Evolutionary conservation across 108 stramenopile species (phyloP).

Genomic region (Cyclotella baltica): DNA sequence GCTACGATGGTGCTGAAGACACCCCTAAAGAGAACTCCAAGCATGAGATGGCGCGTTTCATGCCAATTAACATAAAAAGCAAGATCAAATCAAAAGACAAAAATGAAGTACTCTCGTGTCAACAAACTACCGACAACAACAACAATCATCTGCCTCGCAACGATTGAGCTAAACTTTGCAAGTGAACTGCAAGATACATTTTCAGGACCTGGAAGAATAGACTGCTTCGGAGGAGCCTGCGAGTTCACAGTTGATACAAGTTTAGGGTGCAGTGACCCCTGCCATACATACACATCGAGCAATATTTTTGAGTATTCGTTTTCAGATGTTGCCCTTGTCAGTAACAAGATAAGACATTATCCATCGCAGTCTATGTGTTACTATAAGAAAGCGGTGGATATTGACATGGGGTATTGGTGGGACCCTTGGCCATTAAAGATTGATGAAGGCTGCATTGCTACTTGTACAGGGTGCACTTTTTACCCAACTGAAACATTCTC

Average conservation of each 20-base stretch:
- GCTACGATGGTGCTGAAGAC: not conserved
- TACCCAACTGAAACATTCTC: constrained; percentile 7
- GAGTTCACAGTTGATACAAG: not conserved
- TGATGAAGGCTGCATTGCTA: constrained; percentile 3
- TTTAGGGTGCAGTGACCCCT: constrained; percentile 19
- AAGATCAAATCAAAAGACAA: too few species aligned
- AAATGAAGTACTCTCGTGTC: constrained; percentile 8
- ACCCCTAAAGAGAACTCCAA: not conserved
- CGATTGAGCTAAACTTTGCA: too few species aligned
- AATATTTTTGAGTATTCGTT: constrained; percentile 17
- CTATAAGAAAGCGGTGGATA: constrained; percentile 7
- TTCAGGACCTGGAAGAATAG: constrained; percentile 5
- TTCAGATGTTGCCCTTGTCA: constrained; percentile 2
- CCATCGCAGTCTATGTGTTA: not conserved
- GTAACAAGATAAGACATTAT: not conserved
- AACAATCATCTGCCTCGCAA: not conserved
- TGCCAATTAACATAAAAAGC: not conserved
- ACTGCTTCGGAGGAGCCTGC: not conserved
- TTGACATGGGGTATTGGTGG: constrained; percentile 4
- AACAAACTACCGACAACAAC: not conserved
- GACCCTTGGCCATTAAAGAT: constrained; percentile 19
- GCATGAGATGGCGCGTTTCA: not conserved
- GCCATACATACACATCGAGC: not conserved
- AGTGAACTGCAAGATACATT: not conserved
- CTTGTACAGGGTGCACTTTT: constrained; percentile 7